Percentiles rank a stretch among this genome's conserved stretches.
These are phyloP conservation scores for Alternaria triticina DNA, from an alignment of 2,329 filamentous ascomycete genomes.

Conservation along the genomic window DNA sequence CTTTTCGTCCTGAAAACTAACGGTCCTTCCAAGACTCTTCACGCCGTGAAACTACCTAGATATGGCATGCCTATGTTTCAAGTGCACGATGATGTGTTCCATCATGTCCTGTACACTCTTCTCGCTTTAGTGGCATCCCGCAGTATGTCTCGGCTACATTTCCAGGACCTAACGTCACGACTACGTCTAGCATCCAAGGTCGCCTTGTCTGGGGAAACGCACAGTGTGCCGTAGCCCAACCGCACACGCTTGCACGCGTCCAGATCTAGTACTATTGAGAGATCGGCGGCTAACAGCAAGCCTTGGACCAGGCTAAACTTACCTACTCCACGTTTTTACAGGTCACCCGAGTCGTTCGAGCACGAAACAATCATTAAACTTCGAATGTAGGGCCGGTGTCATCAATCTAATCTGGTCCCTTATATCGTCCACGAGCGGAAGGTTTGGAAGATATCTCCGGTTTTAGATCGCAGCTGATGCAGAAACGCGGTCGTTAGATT, in stretches of 20 bases:
- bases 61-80: conserved; percentile 34
- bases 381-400: background rate
- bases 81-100: conserved; percentile 24
- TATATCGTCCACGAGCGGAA: background rate
- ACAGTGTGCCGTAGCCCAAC: background rate
- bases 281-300: conserved; percentile 2
- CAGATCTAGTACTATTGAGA: conserved; percentile 5
- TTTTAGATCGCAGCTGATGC: conserved; percentile 2
- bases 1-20: conserved; percentile 17
- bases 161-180: background rate
- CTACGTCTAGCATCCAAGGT: conserved; percentile 4
- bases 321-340: conserved; percentile 1
- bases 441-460: background rate
- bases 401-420: background rate
- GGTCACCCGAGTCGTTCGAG: background rate
- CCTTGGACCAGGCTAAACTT: conserved; percentile 3
- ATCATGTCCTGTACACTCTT: conserved; percentile 21
- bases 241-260: background rate
- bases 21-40: conserved; percentile 11
- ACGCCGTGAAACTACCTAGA: conserved; percentile 20
- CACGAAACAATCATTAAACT: conserved; percentile 1
- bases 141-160: background rate
- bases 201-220: conserved; percentile 3
- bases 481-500: background rate
- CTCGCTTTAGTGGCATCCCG: background rate